phyloP scores from a whole-genome alignment of 805 yeast species.

The Komagataella pseudopastoris region DNA sequence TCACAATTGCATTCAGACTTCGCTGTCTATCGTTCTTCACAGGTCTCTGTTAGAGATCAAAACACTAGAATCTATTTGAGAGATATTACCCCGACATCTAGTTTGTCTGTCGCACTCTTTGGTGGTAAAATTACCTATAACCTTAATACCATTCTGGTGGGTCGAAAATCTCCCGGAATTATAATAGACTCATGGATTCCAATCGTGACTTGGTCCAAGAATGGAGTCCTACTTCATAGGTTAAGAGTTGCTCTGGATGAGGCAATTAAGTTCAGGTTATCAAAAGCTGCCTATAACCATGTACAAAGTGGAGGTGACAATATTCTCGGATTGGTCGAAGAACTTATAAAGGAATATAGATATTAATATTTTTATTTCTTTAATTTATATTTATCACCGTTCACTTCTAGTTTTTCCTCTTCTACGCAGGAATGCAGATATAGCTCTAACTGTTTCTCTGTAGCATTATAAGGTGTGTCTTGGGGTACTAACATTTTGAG shows the following conservation, averaged over 20 bases:
- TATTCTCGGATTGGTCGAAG: neutral
- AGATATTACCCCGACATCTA: conserved; percentile 70
- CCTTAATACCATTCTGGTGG: conserved; percentile 21
- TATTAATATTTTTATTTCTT: conserved; percentile 4
- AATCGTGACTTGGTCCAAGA: conserved; percentile 84
- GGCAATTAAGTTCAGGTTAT: conserved; percentile 50
- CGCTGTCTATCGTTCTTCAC: conserved; percentile 46
- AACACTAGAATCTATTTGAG: conserved; percentile 60
- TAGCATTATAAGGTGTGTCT: conserved; percentile 24
- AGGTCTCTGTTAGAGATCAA: conserved; percentile 13
- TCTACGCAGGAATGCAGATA: conserved; percentile 28
- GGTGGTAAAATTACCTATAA: conserved; percentile 66
- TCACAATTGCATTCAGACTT: conserved; percentile 36
- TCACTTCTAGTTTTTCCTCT: conserved; percentile 23
- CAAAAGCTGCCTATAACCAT: conserved; percentile 24
- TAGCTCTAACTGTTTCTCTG: conserved; percentile 26
- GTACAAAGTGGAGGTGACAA: neutral
- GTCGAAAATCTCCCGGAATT: conserved; percentile 64
- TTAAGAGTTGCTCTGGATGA: conserved; percentile 53
- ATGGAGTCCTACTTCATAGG: conserved; percentile 72
- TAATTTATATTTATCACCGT: conserved; percentile 22
- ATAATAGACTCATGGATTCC: conserved; percentile 86
- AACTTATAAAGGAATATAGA: neutral
- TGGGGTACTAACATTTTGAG: conserved; percentile 41
- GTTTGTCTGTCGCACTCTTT: conserved; percentile 62